Percentiles rank a stretch among this genome's conserved stretches.
These are phyloP conservation scores for Lentinula edodes DNA, from an alignment of 768 basidiomycete genomes.

Conservation along the genomic window DNA sequence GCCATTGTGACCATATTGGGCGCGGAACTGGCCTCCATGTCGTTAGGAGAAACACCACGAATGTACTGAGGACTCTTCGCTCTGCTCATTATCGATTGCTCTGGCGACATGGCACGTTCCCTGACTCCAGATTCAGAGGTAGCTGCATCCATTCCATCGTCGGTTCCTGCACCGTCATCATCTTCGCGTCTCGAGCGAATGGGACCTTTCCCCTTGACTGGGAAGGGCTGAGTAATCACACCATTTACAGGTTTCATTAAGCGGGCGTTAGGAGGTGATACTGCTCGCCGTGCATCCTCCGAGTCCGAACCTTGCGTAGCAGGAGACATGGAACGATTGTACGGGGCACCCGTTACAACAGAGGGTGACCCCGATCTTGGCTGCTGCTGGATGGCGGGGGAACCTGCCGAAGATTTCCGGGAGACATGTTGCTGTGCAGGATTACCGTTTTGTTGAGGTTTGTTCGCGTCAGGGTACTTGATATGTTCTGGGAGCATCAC, in stretches of 20 bases:
- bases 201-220: slow-evolving; percentile 43
- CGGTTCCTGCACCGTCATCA: slow-evolving; percentile 28
- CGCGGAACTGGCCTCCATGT: slow-evolving; percentile 28
- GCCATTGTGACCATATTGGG: slow-evolving; percentile 54
- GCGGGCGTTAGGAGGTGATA: slow-evolving; percentile 55
- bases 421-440: slow-evolving; percentile 27
- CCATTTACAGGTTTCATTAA: slow-evolving; percentile 40
- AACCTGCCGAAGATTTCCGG: slow-evolving; percentile 46
- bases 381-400: slow-evolving; percentile 23
- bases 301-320: slow-evolving; percentile 34
- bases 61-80: slow-evolving; percentile 56
- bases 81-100: slow-evolving; percentile 30
- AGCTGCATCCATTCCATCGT: slow-evolving; percentile 43
- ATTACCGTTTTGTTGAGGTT: slow-evolving; percentile 14
- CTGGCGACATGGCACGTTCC: slow-evolving; percentile 54
- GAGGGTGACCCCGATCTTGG: slow-evolving; percentile 16
- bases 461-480: slow-evolving; percentile 78
- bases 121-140: slow-evolving; percentile 32
- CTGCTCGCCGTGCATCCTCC: slow-evolving; percentile 59
- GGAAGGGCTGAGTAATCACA: slow-evolving; percentile 25
- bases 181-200: slow-evolving; percentile 31
- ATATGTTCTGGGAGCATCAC: slow-evolving; percentile 64
- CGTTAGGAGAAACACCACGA: slow-evolving; percentile 59
- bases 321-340: slow-evolving; percentile 69
- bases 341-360: slow-evolving; percentile 16